Evolutionary conservation across 257 asterid species (phyloP), one percentile per base, ranked within the genome.

Genomic region (Primulina eburnea): DNA sequence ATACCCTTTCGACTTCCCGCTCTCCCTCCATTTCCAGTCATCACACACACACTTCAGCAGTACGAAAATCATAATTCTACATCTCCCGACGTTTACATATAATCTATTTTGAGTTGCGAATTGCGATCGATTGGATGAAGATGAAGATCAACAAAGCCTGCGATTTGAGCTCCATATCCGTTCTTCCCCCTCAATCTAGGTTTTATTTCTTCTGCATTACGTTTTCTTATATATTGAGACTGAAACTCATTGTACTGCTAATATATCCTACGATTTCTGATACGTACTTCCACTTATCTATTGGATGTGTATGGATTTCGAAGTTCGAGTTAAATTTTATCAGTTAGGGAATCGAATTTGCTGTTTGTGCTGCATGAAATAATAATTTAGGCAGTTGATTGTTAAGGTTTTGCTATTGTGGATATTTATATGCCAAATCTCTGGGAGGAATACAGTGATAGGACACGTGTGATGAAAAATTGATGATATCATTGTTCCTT

Each of bases 171-270:
- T 87, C 99, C 66, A 86, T 90, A 34, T 93, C 97, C 4, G 97
- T 90, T 82, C 89, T 93, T 82, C 96, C 99, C 82, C 97, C 95
- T 71, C 94, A 86, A 64, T 73, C 90, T 43, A 90, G 99, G 99
- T 93, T 38, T 30, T 12, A 47, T 47, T 58, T 74, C 30, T 62
- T 64, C 71, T 65, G 17, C 63, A 50, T 21, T 52, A 18, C 64
- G 64, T 33, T 43, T 59, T 50, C 16, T 20, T 65, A 6, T 61
- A 35, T 34, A 60, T 76, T 8, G 14, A n/a, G 0, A 43, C 67
- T 56, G 66, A 17, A 16, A 53, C 5, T 72, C 24, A 4, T 12
- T 43, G 53, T 12, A 12, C 6, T 10, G n/a, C 53, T 43, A 43
- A 2, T 43, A 12, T 43, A 47, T 47, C 18, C 16, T 47, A 12